Evolutionary conservation across 257 asterid genomes (phyloP), one percentile per base, ranked within the genome.

Genomic region (Anisodus acutangulus): DNA sequence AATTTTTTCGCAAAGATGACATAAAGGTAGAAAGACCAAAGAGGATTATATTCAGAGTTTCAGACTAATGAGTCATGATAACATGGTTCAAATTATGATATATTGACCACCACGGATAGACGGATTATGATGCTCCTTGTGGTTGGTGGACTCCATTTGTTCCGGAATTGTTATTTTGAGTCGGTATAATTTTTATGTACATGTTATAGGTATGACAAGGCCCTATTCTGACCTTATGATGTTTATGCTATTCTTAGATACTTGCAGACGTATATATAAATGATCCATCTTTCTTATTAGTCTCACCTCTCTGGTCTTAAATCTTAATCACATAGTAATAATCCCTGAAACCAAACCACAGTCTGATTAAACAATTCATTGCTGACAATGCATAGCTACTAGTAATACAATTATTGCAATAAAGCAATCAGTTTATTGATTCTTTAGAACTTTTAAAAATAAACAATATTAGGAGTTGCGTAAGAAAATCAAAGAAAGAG

Each of bases 401-500:
- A 35, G 60, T 37, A 3, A n/a, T 60, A 5, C 6, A 16, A 58
- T 58, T 16, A 58, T 58, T 58, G 64, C 64, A 58, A 58, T 2
- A 16, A 16, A 58, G 17, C 22, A 58, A 16, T 58, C 17, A 15
- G 19, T 57, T 58, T 3, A 5, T 5, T 58, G 26, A 3, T 17
- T 58, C 64, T 58, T 2, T 58, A 9, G 31, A 58, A 6, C 17
- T 59, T 59, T 59, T 59, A 0, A n/a, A 59, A 17, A 59, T n/a
- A n/a, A 58, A 58, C 2, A 17, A 15, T n/a, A 7, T n/a, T 6
- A 59, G 26, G 64, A 8, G 35, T 41, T 5, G 80, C 22, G 53
- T 15, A 47, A 71, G 80, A 41, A 47, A 71, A 47, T 16, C 11
- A 71, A 47, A 71, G 80, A 71, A 47, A 71, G 80, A 10, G 80